Percentiles rank a stretch among this genome's conserved stretches.
Conservation (phyloP, 2,329 filamentous ascomycete genomes). For the Fusarium anguioides region DNA sequence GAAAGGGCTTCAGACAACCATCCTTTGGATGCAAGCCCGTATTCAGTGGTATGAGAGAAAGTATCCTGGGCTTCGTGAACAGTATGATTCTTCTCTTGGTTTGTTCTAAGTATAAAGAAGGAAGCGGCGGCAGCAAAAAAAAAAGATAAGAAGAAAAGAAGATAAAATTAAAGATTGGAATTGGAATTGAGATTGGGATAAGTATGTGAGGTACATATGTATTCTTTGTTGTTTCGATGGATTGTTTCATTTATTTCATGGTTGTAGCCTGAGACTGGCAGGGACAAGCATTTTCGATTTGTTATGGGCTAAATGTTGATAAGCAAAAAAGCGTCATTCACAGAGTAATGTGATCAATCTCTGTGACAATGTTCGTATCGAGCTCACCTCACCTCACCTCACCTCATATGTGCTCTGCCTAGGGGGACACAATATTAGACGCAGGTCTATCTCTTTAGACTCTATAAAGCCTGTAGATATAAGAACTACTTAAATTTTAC, state of each 20-base stretch:
- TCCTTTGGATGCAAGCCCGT: slow-evolving; percentile 9
- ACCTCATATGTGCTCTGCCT: too few species aligned
- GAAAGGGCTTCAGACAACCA: not conserved
- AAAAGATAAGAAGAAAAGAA: too few species aligned
- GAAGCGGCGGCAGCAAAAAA: too few species aligned
- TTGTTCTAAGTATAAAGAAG: not conserved
- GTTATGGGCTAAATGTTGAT: not conserved
- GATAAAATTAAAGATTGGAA: too few species aligned
- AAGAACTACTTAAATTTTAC: too few species aligned
- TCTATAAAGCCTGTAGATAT: too few species aligned
- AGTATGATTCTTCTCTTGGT: not conserved
- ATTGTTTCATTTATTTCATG: not conserved
- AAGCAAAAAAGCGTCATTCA: too few species aligned
- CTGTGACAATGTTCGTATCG: slow-evolving; percentile 7
- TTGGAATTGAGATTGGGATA: not conserved
- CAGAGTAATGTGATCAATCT: slow-evolving; percentile 3
- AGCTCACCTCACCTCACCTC: not conserved
- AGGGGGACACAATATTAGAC: too few species aligned
- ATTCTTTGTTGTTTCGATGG: not conserved
- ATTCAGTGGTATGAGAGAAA: slow-evolving; percentile 19
- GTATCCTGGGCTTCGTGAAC: not conserved
- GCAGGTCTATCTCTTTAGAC: too few species aligned
- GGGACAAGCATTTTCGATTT: not conserved
- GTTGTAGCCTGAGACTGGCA: not conserved
- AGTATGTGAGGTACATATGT: too few species aligned